A percentile compares a stretch with the other conserved stretches of the same genome.
These are phyloP conservation scores for Passalora sequoiae DNA, from an alignment of 2,329 filamentous ascomycete genomes.

Conservation along the genomic window DNA sequence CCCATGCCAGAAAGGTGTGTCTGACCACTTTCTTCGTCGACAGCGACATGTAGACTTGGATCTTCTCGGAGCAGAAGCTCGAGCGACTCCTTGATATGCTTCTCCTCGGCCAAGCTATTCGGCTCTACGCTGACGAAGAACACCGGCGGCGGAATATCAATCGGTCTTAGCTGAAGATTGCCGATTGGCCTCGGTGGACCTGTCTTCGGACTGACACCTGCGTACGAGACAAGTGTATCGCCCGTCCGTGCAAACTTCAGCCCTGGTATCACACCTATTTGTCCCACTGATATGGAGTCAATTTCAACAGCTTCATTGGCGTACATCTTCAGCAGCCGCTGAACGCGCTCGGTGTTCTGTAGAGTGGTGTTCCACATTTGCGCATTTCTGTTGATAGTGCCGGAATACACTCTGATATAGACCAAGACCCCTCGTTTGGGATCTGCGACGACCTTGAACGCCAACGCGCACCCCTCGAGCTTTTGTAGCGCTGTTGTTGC, in stretches of 20 bases:
- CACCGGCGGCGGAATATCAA: constrained; percentile 84
- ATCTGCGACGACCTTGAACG: constrained; percentile 93
- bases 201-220: constrained; percentile 55
- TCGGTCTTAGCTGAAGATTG: constrained; percentile 76
- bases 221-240: constrained; percentile 78
- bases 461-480: constrained; percentile 63
- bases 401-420: constrained; percentile 88
- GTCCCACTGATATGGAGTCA: constrained; percentile 70
- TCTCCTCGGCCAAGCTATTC: constrained; percentile 70
- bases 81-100: constrained; percentile 70
- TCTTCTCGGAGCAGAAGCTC: constrained; percentile 81
- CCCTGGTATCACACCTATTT: constrained; percentile 89
- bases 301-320: constrained; percentile 83
- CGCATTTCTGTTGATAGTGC: constrained; percentile 67
- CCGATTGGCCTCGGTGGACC: constrained; percentile 64
- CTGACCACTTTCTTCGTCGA: constrained; percentile 86
- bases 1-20: constrained; percentile 96
- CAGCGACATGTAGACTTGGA: constrained; percentile 77
- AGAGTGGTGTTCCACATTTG: constrained; percentile 84
- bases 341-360: constrained; percentile 69
- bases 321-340: constrained; percentile 81
- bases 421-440: constrained; percentile 79
- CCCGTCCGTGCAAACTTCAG: constrained; percentile 89
- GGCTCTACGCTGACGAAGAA: constrained; percentile 94
- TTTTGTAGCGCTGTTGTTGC: constrained; percentile 47